These are phyloP conservation scores for Neurospora sp. DNA, from an alignment of 495 filamentous ascomycete species.

Conservation along the genomic window DNA sequence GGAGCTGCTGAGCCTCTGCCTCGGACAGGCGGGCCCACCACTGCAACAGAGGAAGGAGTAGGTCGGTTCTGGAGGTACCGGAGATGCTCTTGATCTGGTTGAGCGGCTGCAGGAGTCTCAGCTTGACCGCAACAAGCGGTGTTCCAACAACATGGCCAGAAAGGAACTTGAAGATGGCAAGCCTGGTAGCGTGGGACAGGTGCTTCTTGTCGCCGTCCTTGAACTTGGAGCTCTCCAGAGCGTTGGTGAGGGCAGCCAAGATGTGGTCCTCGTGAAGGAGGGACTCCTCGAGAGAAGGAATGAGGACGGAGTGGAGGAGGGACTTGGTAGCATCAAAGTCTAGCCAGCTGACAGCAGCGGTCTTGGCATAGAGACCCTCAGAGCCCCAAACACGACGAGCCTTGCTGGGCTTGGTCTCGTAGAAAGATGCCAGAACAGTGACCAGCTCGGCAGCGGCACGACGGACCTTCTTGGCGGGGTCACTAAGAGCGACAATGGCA, in stretches of 20 bases:
- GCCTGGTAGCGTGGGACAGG: constrained; percentile 54
- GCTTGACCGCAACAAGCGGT: constrained; percentile 56
- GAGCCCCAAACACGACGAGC: constrained; percentile 21
- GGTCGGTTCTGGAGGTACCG: constrained; percentile 52
- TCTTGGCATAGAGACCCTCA: constrained; percentile 39
- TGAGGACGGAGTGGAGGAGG: constrained; percentile 52
- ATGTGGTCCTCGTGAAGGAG: constrained; percentile 62
- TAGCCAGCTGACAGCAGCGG: constrained; percentile 48
- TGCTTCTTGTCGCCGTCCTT: constrained; percentile 36
- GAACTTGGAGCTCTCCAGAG: constrained; percentile 38
- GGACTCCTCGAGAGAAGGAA: constrained; percentile 72
- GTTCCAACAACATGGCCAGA: constrained; percentile 59
- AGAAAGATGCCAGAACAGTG: constrained; percentile 27
- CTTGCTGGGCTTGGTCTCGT: constrained; percentile 12
- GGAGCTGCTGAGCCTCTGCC: constrained; percentile 24
- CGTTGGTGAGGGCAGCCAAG: constrained; percentile 44
- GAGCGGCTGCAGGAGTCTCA: constrained; percentile 57
- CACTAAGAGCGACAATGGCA: constrained; percentile 58
- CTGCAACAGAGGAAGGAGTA: constrained; percentile 59
- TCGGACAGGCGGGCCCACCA: constrained; percentile 48
- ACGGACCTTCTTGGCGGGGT: constrained; percentile 62
- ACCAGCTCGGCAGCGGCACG: constrained; percentile 60
- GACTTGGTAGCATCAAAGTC: constrained; percentile 42
- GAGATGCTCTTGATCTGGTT: constrained; percentile 61
- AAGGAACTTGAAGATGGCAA: constrained; percentile 62